Conservation (phyloP, 2,329 filamentous ascomycete genomes). For the Didymella exigua region DNA sequence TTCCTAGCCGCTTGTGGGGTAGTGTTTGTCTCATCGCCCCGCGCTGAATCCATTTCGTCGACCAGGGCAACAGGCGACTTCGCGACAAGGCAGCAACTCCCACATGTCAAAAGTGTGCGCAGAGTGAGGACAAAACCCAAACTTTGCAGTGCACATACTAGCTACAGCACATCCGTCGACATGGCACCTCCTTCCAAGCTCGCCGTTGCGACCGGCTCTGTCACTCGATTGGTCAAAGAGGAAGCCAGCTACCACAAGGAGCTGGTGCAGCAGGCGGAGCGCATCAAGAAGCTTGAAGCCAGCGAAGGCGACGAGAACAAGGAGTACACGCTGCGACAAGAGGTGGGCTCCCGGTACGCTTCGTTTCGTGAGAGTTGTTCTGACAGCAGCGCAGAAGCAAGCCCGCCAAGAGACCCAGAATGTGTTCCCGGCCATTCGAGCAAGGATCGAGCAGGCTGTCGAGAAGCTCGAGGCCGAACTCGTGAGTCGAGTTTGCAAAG, state of each 20-base stretch:
- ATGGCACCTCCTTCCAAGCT: constrained; percentile 82
- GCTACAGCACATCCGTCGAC: constrained; percentile 17
- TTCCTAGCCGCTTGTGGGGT: constrained; percentile 4
- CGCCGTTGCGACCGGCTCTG: constrained; percentile 76
- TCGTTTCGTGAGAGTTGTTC: background rate
- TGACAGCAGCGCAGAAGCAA: constrained; percentile 62
- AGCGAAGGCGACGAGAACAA: constrained; percentile 72
- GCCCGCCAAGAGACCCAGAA: constrained; percentile 87
- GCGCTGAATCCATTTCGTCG: constrained; percentile 27
- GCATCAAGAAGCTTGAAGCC: constrained; percentile 70
- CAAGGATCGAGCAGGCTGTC: constrained; percentile 74
- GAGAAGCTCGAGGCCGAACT: constrained; percentile 77
- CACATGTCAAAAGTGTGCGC: background rate
- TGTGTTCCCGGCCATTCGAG: constrained; percentile 73
- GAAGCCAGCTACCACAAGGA: constrained; percentile 90
- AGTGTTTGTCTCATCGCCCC: constrained; percentile 4
- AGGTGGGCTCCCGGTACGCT: constrained; percentile 61
- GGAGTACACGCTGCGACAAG: constrained; percentile 81
- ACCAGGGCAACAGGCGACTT: constrained; percentile 18
- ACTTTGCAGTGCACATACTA: background rate
- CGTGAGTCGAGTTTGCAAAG: constrained; percentile 58
- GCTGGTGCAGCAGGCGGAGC: constrained; percentile 72
- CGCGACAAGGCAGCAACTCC: constrained; percentile 16
- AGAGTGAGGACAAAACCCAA: background rate
- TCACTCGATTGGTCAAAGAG: constrained; percentile 88